Evolutionary conservation across 768 basidiomycete species (phyloP), one percentile per base, ranked within the genome.

Genomic region (Trametes cinnabarina): DNA sequence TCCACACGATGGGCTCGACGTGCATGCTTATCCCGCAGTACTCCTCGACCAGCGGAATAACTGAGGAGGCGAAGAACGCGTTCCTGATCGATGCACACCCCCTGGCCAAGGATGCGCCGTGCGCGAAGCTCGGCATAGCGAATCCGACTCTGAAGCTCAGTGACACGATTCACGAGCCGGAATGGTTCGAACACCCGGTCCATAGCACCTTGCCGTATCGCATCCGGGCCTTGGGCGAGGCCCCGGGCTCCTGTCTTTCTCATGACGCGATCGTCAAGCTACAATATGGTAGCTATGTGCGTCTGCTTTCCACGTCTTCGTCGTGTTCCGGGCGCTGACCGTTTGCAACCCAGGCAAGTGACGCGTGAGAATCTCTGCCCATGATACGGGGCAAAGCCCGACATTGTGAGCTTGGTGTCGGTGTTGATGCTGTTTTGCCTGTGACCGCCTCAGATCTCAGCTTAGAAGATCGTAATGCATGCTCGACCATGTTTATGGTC

Each of bases 141-240:
- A 37, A 14, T 32, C 9, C 32, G 1, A 17, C 32, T 2, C 3
- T 54, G 20, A 7, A 14, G 15, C 4, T 25, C 0, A 46, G 43
- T 9, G 34, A 35, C 2, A 28, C 35, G 26, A 47, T 55, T 25
- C 25, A 35, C 1, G 25, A 47, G 3, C 44, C 53, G 25, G 35
- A 8, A 14, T 47, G 22, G 15, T 55, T 55, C 35, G 44, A 14
- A 26, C 7, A 22, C 2, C 53, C 53, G 10, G 26, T 55, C 37
- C 35, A n/a, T 17, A 55, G 35, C 23, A 55, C 35, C n/a, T 22
- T 55, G 25, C 46, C 53, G 23, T 55, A 5, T 20, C 53, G 53
- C 12, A 39, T 39, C n/a, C 0, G 7, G 9, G 37, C 7, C 5
- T 4, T 39, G 37, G 37, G n/a, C n/a, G 14, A 15, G 11, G 37